Conservation (phyloP, 2,329 filamentous ascomycete species). For the Metarhizium album region DNA sequence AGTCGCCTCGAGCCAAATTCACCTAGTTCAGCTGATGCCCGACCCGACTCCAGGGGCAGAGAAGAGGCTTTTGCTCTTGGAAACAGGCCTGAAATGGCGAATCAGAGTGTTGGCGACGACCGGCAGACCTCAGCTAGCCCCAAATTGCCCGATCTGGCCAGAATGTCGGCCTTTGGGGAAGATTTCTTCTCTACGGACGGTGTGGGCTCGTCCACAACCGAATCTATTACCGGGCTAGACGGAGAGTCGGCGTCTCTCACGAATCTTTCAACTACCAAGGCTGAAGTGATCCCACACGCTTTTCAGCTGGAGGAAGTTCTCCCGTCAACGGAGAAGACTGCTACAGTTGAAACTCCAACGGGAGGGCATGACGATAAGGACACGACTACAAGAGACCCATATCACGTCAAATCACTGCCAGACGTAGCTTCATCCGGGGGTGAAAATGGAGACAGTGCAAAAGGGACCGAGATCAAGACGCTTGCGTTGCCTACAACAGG, state of each 20-base stretch:
- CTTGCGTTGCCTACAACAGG: neutral
- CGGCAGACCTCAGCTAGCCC: slow-evolving; percentile 39
- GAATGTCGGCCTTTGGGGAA: slow-evolving; percentile 49
- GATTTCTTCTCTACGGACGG: slow-evolving; percentile 38
- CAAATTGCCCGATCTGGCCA: slow-evolving; percentile 44
- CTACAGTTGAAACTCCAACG: no score
- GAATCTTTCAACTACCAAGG: neutral
- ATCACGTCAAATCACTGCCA: neutral
- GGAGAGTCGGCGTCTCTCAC: neutral
- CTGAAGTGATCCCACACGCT: neutral
- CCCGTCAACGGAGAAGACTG: neutral
- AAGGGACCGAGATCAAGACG: neutral
- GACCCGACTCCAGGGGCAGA: neutral
- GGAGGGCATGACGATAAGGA: neutral
- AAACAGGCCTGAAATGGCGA: neutral
- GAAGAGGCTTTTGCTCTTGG: neutral
- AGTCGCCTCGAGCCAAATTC: slow-evolving; percentile 39
- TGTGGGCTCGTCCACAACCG: neutral
- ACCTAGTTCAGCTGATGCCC: neutral
- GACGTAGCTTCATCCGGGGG: neutral
- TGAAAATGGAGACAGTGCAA: neutral
- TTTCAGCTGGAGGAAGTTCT: neutral
- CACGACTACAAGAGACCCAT: neutral
- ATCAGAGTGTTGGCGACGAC: slow-evolving; percentile 3
- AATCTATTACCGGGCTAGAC: neutral